phyloP scores from a whole-genome alignment of 345 rosid species.

The Trapa bicornis region DNA sequence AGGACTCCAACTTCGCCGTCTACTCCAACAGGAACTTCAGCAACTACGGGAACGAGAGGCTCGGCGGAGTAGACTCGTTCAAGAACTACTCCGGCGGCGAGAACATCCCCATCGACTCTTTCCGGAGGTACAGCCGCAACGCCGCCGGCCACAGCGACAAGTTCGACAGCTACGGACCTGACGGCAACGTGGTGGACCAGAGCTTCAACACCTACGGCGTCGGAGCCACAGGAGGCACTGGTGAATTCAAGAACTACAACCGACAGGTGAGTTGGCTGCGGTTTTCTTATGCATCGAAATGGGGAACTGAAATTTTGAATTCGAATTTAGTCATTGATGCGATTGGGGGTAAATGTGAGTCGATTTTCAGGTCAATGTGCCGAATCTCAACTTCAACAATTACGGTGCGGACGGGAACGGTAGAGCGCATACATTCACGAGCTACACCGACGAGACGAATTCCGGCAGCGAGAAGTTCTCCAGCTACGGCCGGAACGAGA shows the following conservation, averaged over 20 bases:
- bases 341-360: not conserved
- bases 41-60: conserved; percentile 26
- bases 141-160: conserved; percentile 15
- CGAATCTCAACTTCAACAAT: conserved; percentile 23
- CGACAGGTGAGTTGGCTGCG: not conserved
- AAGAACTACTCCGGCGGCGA: conserved; percentile 20
- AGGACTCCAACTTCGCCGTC: conserved; percentile 20
- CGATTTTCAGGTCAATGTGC: conserved; percentile 17
- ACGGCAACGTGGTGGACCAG: conserved; percentile 31
- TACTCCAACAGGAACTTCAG: conserved; percentile 26
- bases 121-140: conserved; percentile 26
- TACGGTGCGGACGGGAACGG: conserved; percentile 18
- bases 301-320: no score
- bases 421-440: conserved; percentile 18
- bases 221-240: conserved; percentile 25
- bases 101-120: conserved; percentile 12
- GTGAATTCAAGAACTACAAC: conserved; percentile 26
- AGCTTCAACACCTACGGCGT: conserved; percentile 31
- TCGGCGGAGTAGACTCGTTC: conserved; percentile 27
- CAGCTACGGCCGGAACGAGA: conserved; percentile 30
- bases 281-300: no score
- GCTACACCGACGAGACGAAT: conserved; percentile 18
- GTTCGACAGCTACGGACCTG: conserved; percentile 21
- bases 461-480: conserved; percentile 23
- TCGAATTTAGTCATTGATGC: not conserved